Base-by-base conservation (phyloP, 495 filamentous ascomycete species). In the Talaromyces adpressus region DNA sequence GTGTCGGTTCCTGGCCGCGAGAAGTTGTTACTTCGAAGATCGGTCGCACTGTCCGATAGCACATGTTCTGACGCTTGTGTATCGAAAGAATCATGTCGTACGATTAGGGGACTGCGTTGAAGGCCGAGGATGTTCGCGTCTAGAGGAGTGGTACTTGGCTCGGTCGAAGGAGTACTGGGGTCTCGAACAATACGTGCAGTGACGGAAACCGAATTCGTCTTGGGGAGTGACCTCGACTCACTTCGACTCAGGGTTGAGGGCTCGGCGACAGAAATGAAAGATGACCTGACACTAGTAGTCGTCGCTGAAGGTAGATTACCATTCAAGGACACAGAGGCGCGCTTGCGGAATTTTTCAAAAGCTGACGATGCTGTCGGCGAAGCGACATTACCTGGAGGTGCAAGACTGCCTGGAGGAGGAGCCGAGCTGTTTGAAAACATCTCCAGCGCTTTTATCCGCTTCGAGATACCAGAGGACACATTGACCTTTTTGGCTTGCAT, bases 391-490 rank as follows among this genome's bases (percentile, higher is more conserved):
- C 36, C 32, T 45, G 20, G 29, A 29, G 72, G 61, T 25, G 73
- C 70, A 16, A 61, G 69, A 25, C 63, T 61, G 16, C 72, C 36
- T 22, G 65, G 65, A 6, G 57, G 65, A 6, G 57, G 69, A 29
- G 47, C 68, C 0, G 72, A 81, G 57, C 23, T 76, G 49, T 74
- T 80, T 1, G 87, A 87, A n/a, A 91, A 77, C 64, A 87, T 88
- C 69, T 93, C 89, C 52, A 97, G 79, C 14, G 91, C 91, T 69
- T 94, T 91, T 69, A 97, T 96, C 59, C 92, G 87, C 71, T 90
- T 89, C 7, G 91, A 93, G 67, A 97, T 96, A 45, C 91, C 91
- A 27, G 89, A 90, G 2, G 91, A 93, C 20, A 96, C 83, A 69
- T 91, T 93, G 72, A 85, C 81, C 71, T 89, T 91, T 77, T 90